Base-by-base conservation (phyloP, 2,329 filamentous ascomycete genomes). In the Trichoderma afroharzianum region DNA sequence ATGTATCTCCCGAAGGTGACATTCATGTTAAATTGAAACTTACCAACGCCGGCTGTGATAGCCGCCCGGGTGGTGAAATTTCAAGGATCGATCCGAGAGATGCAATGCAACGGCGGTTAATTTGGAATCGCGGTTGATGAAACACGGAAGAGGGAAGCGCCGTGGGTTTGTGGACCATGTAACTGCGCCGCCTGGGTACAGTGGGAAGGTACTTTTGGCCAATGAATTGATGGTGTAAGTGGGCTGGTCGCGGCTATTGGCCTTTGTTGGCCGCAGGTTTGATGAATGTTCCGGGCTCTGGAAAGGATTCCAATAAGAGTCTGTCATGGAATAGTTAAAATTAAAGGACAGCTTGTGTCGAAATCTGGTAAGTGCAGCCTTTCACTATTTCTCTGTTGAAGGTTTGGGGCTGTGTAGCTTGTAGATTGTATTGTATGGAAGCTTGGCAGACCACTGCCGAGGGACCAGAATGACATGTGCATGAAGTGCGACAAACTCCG, bases 91-190 rank as follows among this genome's bases (percentile, higher is more conserved):
- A 61, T 47, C 66, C 66, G 33, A 47, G 18, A 59, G 47, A 61
- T 47, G 66, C 66, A 32, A 58, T 68, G 53, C 64, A 58, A 68
- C 64, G 26, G 64, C 63, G 50, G n/a, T 18, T 15, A 36, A 43
- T 15, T 32, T 53, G 4, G 28, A 30, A 12, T 14, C 62, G 66
- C 66, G 66, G 15, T 61, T 69, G 57, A 61, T 69, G 66, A 50
- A 69, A 69, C 66, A 28, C 57, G 39, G 66, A 32, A 50, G 39
- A 62, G 57, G 57, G 66, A 69, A 61, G 57, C 39, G 66, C 55
- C 66, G 66, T 50, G 43, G 43, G 26, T 11, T 55, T 58, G 24
- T 57, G 15, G 18, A 32, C 15, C 30, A 8, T 30, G 15, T 21
- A 21, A 18, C 18, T 55, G 28, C 9, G 28, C 55, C 14, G 24